These are phyloP conservation scores for Gynandropsis gynandra DNA, from an alignment of 345 rosid genomes.

Conservation along the genomic window DNA sequence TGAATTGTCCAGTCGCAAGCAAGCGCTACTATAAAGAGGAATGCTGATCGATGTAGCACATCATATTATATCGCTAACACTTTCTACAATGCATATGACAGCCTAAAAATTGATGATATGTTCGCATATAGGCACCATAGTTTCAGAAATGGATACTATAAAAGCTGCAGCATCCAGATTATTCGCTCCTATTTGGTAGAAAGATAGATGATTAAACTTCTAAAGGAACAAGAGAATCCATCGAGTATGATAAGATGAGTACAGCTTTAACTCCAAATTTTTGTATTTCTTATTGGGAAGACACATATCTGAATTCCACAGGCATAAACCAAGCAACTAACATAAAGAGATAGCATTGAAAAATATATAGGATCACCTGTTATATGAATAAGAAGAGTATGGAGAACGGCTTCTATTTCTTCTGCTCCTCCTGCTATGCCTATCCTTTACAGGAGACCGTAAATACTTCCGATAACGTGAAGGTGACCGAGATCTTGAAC, in stretches of 20 bases:
- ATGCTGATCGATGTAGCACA: background rate
- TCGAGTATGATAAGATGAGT: slow-evolving; percentile 21
- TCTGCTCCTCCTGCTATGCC: slow-evolving; percentile 68
- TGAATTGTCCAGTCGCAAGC: background rate
- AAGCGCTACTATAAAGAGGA: background rate
- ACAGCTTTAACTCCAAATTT: slow-evolving; percentile 26
- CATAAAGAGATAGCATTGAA: slow-evolving; percentile 12
- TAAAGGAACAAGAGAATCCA: background rate
- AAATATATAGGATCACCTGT: slow-evolving; percentile 65
- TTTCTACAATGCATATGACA: slow-evolving; percentile 3
- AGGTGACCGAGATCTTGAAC: slow-evolving; percentile 72
- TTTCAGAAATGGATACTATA: background rate
- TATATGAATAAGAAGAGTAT: slow-evolving; percentile 57
- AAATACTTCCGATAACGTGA: slow-evolving; percentile 59
- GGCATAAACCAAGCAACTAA: slow-evolving; percentile 4
- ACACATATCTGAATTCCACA: slow-evolving; percentile 27
- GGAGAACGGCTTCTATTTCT: slow-evolving; percentile 81
- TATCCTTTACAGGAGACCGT: slow-evolving; percentile 61
- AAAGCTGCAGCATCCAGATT: slow-evolving; percentile 10
- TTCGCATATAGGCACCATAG: slow-evolving; percentile 6
- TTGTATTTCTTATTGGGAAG: slow-evolving; percentile 23
- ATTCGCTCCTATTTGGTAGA: background rate
- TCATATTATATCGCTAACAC: background rate
- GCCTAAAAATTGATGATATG: background rate
- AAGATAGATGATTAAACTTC: background rate